Evolutionary conservation across 2,329 filamentous ascomycete species (phyloP), one percentile per base, ranked within the genome.

Genomic region (Blastomyces gilchristii): DNA sequence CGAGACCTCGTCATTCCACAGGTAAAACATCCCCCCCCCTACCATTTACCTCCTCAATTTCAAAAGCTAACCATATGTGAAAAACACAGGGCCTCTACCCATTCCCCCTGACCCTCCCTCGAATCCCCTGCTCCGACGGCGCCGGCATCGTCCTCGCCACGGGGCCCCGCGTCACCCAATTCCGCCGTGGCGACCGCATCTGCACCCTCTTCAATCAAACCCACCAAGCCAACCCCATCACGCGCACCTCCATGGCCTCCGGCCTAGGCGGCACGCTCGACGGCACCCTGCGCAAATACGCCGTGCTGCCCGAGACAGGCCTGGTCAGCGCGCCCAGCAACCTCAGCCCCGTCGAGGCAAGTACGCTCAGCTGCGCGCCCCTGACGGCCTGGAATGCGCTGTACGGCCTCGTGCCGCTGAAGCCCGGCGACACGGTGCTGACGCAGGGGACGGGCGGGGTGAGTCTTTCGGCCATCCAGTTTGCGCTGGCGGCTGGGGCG

Each of bases 191-290:
- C 31, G 84, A 87, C 70, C 80, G 81, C 57, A 84, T 87, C 18
- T 70, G 71, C 34, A 84, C 82, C 0, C 76, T 83, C 62, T 85
- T 85, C 78, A 84, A 83, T 71, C 82, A 84, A 70, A 76, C 71
- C 12, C 83, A 85, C 68, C 75, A 83, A 60, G 81, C 76, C 34
- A 82, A 81, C 53, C 75, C 76, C 1, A 72, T 84, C 22, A 74
- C 58, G 8, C 56, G 11, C 5, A 57, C 79, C 54, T 76, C 74
- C 34, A 63, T 76, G 5, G 62, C 65, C 0, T 85, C 84, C 0
- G 87, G 87, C 2, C 81, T 91, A 1, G 89, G 89, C 62, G 88
- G 87, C 58, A 79, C 79, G 12, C 63, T 88, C 0, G 84, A 91
- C 69, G 90, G 90, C 63, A 83, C 82, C 0, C 80, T 93, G 34